Conservation (phyloP, 352 stramenopile species). For the Pythium folliculosum region DNA sequence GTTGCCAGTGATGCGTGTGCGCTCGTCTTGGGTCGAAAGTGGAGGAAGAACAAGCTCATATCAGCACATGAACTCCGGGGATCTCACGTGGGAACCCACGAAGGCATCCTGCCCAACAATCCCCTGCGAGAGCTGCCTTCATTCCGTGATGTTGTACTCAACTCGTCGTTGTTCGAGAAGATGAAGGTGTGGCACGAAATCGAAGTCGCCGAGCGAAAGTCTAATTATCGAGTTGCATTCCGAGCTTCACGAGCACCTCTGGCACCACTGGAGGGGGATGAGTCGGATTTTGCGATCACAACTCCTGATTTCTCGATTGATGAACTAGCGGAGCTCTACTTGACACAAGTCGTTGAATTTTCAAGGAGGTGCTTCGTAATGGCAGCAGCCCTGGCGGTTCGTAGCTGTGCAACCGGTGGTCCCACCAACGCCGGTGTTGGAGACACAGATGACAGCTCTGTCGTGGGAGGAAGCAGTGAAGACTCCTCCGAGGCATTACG, state of each 20-base stretch:
- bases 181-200: constrained; percentile 58
- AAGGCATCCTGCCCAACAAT: not conserved
- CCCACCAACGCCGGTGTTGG: not conserved
- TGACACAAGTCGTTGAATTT: constrained; percentile 65
- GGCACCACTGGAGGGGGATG: too few species aligned
- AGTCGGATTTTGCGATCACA: not conserved
- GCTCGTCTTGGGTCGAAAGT: constrained; percentile 47
- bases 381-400: constrained; percentile 44
- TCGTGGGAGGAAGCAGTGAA: not conserved
- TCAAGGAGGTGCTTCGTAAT: constrained; percentile 63
- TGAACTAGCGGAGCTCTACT: constrained; percentile 45
- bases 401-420: not conserved
- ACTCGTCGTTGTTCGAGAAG: constrained; percentile 49
- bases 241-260: not conserved
- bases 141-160: constrained; percentile 46
- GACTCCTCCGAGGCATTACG: constrained; percentile 10
- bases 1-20: constrained; percentile 61
- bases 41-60: constrained; percentile 14
- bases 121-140: constrained; percentile 12
- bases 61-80: not conserved
- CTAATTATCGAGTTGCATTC: constrained; percentile 19
- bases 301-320: constrained; percentile 40
- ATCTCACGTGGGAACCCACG: not conserved
- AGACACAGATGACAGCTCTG: not conserved
- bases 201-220: constrained; percentile 16